phyloP scores from a whole-genome alignment of 2,329 filamentous ascomycete genomes.

The Hymenoscyphus fraxineus region DNA sequence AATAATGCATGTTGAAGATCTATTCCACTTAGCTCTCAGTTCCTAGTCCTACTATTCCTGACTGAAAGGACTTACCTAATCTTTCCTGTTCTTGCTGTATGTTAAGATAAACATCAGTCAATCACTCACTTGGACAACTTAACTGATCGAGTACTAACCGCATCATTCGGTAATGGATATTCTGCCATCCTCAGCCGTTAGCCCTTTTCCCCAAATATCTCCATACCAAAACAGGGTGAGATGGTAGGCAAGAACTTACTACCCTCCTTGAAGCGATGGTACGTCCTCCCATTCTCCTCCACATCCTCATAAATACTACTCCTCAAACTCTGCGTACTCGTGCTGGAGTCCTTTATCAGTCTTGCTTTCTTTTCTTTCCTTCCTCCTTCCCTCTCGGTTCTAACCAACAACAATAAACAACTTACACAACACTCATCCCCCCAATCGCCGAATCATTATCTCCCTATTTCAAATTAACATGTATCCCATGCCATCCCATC shows the following conservation, averaged over 20 bases:
- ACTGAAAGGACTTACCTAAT: slow-evolving; percentile 4
- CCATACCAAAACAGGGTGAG: no score
- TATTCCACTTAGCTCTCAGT: slow-evolving; percentile 2
- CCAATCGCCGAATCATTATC: slow-evolving; percentile 7
- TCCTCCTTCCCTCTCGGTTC: not conserved
- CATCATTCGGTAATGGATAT: slow-evolving; percentile 23
- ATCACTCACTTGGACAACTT: not conserved
- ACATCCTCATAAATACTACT: slow-evolving; percentile 31
- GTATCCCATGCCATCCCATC: no score
- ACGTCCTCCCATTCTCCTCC: slow-evolving; percentile 33
- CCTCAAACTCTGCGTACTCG: slow-evolving; percentile 2
- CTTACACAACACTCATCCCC: slow-evolving; percentile 8
- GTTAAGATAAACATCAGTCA: not conserved
- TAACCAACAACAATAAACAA: not conserved
- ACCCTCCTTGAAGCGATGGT: slow-evolving; percentile 25
- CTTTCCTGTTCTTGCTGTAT: slow-evolving; percentile 9
- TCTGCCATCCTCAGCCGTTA: slow-evolving; percentile 9
- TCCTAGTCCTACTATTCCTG: not conserved
- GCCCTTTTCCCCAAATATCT: not conserved
- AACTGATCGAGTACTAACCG: slow-evolving; percentile 5
- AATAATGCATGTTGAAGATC: slow-evolving; percentile 20
- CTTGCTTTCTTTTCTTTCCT: not conserved
- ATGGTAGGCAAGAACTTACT: slow-evolving; percentile 11
- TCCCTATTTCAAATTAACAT: not conserved
- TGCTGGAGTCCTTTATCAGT: not conserved